Percentiles rank a stretch among this genome's conserved stretches.
Conservation (phyloP, 2,329 filamentous ascomycete genomes). For the Fusarium proliferatum region DNA sequence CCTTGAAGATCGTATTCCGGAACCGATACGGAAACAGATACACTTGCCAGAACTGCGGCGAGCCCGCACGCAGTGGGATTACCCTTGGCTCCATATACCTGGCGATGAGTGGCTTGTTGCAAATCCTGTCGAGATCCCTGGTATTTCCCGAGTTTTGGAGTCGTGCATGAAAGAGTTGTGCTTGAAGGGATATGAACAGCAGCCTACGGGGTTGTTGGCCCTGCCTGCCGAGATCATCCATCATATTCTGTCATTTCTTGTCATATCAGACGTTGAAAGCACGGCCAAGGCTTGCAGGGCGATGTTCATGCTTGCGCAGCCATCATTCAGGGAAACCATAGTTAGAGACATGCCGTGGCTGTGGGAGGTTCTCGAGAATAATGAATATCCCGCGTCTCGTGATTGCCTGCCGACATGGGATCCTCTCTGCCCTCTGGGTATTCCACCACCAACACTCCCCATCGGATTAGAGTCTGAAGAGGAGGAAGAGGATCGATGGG, state of each 20-base stretch:
- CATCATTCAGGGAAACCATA: accelerated
- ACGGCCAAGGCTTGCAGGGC: background rate
- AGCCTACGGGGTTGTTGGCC: accelerated
- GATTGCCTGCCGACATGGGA: background rate
- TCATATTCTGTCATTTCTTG: background rate
- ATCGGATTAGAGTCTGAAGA: background rate
- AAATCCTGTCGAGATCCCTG: background rate
- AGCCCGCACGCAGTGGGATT: background rate
- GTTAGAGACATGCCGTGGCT: background rate
- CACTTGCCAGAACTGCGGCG: accelerated
- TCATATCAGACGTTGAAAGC: accelerated
- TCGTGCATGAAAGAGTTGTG: background rate
- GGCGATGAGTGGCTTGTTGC: slow-evolving; percentile 3
- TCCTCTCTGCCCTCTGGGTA: background rate
- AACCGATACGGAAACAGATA: background rate
- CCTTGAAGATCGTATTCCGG: background rate
- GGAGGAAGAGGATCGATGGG: background rate
- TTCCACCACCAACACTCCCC: background rate
- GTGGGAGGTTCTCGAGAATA: background rate
- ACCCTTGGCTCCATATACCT: background rate
- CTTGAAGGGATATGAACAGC: accelerated
- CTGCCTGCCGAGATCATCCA: background rate
- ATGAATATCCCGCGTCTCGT: background rate
- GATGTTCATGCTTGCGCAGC: background rate
- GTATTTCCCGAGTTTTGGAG: background rate